These are phyloP conservation scores for Xylaria hypoxylon DNA, from an alignment of 2,329 filamentous ascomycete genomes.

Conservation along the genomic window DNA sequence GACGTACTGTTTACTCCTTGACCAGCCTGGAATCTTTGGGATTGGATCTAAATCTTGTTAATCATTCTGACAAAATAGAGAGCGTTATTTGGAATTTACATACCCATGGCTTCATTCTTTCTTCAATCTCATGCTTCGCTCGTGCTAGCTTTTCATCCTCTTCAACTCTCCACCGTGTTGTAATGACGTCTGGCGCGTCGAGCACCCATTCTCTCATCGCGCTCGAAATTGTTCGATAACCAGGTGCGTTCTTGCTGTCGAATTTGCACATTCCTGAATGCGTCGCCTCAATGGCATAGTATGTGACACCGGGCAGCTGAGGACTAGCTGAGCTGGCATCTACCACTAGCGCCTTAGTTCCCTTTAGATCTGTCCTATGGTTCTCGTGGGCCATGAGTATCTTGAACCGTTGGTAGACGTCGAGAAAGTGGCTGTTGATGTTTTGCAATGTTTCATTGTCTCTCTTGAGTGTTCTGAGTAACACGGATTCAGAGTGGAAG, in stretches of 20 bases:
- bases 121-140: conserved; percentile 59
- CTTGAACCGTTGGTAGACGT: conserved; percentile 76
- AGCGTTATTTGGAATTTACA: conserved; percentile 29
- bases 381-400: conserved; percentile 84
- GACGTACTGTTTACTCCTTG: conserved; percentile 50
- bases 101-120: conserved; percentile 59
- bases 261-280: conserved; percentile 58
- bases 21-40: conserved; percentile 45
- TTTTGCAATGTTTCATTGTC: conserved; percentile 80
- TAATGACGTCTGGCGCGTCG: conserved; percentile 66
- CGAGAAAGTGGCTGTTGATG: conserved; percentile 78
- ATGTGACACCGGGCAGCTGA: conserved; percentile 74
- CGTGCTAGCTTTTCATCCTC: conserved; percentile 62
- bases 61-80: background rate
- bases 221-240: conserved; percentile 67
- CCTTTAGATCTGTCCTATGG: conserved; percentile 75
- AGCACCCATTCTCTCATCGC: conserved; percentile 64
- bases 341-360: conserved; percentile 73
- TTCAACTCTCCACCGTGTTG: conserved; percentile 70
- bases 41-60: conserved; percentile 47
- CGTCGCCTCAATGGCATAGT: conserved; percentile 69
- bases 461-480: conserved; percentile 76
- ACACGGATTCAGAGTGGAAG: conserved; percentile 73
- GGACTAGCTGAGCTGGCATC: conserved; percentile 77
- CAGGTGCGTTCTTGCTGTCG: conserved; percentile 69